Conservation (phyloP, 768 basidiomycete genomes). For the Mycena crocata region DNA sequence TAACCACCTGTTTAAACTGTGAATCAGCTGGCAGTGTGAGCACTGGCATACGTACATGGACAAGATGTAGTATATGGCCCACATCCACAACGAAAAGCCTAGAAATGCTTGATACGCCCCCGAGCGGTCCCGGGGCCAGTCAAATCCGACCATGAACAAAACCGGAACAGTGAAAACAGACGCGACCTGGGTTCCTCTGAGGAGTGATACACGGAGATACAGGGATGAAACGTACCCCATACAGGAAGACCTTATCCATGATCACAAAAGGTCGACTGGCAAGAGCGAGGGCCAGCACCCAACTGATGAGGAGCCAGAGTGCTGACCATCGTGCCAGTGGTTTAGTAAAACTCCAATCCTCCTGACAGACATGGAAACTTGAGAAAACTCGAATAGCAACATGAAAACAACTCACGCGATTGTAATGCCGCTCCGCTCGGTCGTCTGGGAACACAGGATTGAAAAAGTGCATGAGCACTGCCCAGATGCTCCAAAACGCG, state of each 20-base stretch:
- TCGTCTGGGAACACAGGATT: conserved; percentile 70
- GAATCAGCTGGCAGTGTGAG: conserved; percentile 9
- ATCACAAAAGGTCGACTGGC: conserved; percentile 55
- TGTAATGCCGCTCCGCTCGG: conserved; percentile 58
- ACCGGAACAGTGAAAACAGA: conserved; percentile 73
- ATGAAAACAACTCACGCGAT: conserved; percentile 44
- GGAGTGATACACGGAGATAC: not conserved
- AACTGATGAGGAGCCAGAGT: conserved; percentile 74
- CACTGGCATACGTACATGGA: conserved; percentile 52
- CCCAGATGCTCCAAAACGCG: conserved; percentile 44
- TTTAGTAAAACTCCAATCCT: conserved; percentile 81
- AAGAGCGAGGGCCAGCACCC: conserved; percentile 71
- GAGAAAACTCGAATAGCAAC: conserved; percentile 4
- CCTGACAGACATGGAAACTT: conserved; percentile 49
- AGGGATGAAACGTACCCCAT: conserved; percentile 53
- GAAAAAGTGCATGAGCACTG: conserved; percentile 67
- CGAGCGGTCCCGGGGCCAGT: conserved; percentile 75
- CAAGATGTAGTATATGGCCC: conserved; percentile 72
- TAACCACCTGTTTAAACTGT: conserved; percentile 42
- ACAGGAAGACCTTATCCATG: conserved; percentile 73
- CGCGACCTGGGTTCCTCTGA: conserved; percentile 53
- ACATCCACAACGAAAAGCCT: conserved; percentile 38
- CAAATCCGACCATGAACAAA: conserved; percentile 73
- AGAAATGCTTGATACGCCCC: conserved; percentile 64
- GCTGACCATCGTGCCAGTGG: conserved; percentile 72